Evolutionary conservation across 176 grass and related monocot species (phyloP), one percentile per base, ranked within the genome.

Genomic region (Echinochloa phyllopogon): DNA sequence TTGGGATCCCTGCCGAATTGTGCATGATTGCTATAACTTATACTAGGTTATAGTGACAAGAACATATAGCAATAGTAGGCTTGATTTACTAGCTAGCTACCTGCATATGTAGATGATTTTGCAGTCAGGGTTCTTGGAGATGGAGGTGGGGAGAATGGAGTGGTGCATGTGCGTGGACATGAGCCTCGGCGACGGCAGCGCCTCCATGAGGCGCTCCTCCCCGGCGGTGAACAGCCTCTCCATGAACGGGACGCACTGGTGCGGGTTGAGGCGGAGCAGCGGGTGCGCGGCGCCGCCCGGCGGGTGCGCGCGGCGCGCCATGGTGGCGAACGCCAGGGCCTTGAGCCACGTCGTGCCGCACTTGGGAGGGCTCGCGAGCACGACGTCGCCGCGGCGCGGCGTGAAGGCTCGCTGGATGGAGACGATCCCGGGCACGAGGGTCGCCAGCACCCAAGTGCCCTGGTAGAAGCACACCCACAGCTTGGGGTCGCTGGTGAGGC

Each of bases 81-180:
- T 1, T 33, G 29, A 33, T 33, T 33, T n/a, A n/a, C n/a, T n/a
- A n/a, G n/a, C n/a, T n/a, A n/a, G 2, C 29, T 33, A 33, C 56
- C 21, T 58, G 21, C 56, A 58, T 3, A 58, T 17, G 81, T 83
- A 83, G 29, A 14, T 64, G 2, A 91, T 68, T 66, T 57, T 75
- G 59, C 85, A 81, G 29, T 83, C 75, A 57, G 56, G 17, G 10
- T 55, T 58, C 8, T 23, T 58, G 14, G 59, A 47, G 36, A 88
- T 57, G 36, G 89, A 10, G 27, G 24, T 25, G 0, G 89, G 89
- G n/a, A 87, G 81, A 14, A 91, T 37, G 2, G 81, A 62, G 68
- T 87, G 39, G 33, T 86, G 89, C 53, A 84, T 18, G 84, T 91
- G 89, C 49, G 89, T 91, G 55, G 75, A 74, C 71, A 87, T 81